Conservation (phyloP, 768 basidiomycete species). For the Boletus sensibilis region DNA sequence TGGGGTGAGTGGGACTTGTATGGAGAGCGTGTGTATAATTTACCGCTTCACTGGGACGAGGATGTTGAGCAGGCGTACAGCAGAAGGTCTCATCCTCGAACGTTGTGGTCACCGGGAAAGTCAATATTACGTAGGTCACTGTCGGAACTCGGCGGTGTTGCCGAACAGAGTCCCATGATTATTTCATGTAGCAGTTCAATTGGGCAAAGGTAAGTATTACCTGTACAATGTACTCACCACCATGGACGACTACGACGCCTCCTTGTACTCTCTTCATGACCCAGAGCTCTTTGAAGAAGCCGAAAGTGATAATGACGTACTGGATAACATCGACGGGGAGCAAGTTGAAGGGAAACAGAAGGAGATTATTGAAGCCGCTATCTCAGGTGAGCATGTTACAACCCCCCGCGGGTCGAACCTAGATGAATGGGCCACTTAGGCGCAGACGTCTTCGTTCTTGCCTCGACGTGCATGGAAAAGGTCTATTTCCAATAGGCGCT, state of each 20-base stretch:
- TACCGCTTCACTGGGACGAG: conserved; percentile 94
- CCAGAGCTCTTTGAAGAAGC: conserved; percentile 1
- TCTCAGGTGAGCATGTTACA: conserved; percentile 44
- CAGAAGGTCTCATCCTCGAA: conserved; percentile 68
- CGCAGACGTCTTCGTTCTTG: conserved; percentile 72
- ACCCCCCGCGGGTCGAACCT: neutral
- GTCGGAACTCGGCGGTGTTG: conserved; percentile 15
- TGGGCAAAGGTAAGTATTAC: no score
- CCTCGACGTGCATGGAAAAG: conserved; percentile 90
- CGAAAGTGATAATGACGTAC: conserved; percentile 22
- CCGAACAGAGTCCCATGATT: neutral
- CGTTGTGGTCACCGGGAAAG: conserved; percentile 10
- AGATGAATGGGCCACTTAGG: conserved; percentile 39
- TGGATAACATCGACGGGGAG: conserved; percentile 26
- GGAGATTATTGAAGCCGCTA: conserved; percentile 70
- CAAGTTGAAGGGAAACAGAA: conserved; percentile 67
- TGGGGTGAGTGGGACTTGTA: neutral
- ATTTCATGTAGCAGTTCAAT: no score
- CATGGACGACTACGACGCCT: conserved; percentile 29
- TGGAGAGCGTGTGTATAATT: neutral
- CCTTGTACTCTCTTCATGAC: conserved; percentile 23
- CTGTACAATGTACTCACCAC: neutral
- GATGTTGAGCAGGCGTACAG: conserved; percentile 74
- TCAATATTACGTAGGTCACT: neutral
- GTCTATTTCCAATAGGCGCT: conserved; percentile 33